Evolutionary conservation across 192 early-diverging fungal species (phyloP), one percentile per base, ranked within the genome.

Genomic region (Coemansia sp.): DNA sequence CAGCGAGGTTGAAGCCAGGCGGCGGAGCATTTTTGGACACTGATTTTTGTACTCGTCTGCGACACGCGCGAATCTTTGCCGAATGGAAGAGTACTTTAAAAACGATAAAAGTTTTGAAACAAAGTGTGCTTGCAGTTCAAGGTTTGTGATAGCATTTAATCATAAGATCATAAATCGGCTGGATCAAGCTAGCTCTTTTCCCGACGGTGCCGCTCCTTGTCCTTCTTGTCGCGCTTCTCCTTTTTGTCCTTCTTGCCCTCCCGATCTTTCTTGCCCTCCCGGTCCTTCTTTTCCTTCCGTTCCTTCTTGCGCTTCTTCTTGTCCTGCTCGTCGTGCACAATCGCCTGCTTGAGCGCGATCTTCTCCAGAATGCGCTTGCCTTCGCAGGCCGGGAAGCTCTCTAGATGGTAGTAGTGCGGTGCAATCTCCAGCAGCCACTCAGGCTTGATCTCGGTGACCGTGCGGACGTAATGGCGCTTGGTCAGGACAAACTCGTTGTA

Each of bases 401-500:
- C 71, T 52, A 99, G 63, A 54, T 97, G 91, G 82, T 94, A 99
- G 68, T 97, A 99, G 30, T 80, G 75, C 25, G 93, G 90, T 3
- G 94, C 90, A 45, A 93, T 77, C 40, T 91, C 85, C 43, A 89
- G 55, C 39, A 91, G 61, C 75, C 90, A 93, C 30, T 95, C 95
- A 2, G 85, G 84, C 60, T 88, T 87, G 36, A 98, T 83, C 56
- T 90, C 89, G 0, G 91, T 90, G 30, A 86, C 87, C 0, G 93
- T 98, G 27, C 97, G 90, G 60, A 99, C 96, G 71, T 94, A 98
- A 71, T 97, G 91, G 47, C 92, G 86, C 36, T 86, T 85, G 8
- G 97, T 99, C 38, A 99, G 69, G 8, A 98, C 97, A 85, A 95
- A 99, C 72, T 99, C 97, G 58, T 99, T 96, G 79, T 98, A 99